A percentile compares a stretch with the other conserved stretches of the same genome.
These are phyloP conservation scores for Saccharomycopsis capsularis DNA, from an alignment of 805 yeast genomes.

Conservation along the genomic window DNA sequence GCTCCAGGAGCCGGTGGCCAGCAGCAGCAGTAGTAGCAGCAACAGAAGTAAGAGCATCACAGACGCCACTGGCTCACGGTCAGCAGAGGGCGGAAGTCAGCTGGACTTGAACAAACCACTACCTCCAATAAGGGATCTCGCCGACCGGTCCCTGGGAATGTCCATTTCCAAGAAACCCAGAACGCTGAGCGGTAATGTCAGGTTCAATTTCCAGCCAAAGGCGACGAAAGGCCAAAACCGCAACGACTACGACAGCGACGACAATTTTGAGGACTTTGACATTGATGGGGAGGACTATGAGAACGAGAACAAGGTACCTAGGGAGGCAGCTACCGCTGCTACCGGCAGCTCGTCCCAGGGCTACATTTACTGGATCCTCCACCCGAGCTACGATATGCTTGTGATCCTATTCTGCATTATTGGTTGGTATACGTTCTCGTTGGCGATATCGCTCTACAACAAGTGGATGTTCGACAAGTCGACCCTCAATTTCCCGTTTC, in stretches of 20 bases:
- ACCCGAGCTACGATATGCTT: constrained; percentile 14
- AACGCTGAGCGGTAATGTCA: not conserved
- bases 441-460: constrained; percentile 73
- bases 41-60: too few relatives aligned
- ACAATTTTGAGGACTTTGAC: constrained; percentile 8
- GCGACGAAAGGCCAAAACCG: not conserved
- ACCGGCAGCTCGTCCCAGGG: constrained; percentile 1
- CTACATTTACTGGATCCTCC: constrained; percentile 5
- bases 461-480: constrained; percentile 92
- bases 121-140: not conserved
- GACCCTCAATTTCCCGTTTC: constrained; percentile 72
- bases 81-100: not conserved
- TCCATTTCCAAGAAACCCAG: not conserved
- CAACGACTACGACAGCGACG: constrained; percentile 1
- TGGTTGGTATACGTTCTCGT: constrained; percentile 69
- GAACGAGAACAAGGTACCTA: not conserved
- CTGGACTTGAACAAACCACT: not conserved
- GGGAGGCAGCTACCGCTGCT: not conserved
- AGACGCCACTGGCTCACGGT: not conserved
- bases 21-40: too few relatives aligned
- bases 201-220: too few relatives aligned
- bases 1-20: not conserved
- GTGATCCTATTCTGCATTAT: constrained; percentile 19
- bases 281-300: constrained; percentile 2
- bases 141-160: not conserved